phyloP scores from a whole-genome alignment of 192 early-diverging fungal genomes.

The Umbelopsis isabellina region DNA sequence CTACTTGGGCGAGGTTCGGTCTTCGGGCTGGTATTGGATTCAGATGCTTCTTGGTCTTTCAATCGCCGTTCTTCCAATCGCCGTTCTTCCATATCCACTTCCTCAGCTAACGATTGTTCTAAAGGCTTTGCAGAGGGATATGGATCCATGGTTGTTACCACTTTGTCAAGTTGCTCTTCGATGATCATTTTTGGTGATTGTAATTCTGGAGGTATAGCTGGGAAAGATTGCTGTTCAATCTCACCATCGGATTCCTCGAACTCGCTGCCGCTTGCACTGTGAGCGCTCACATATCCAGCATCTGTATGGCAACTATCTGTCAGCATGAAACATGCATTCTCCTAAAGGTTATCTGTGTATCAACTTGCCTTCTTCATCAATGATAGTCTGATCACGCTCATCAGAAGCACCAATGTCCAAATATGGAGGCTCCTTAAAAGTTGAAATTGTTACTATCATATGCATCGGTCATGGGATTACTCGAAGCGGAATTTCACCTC shows the following conservation, averaged over 20 bases:
- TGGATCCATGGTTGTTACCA: constrained; percentile 34
- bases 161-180: constrained; percentile 42
- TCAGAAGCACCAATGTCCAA: constrained; percentile 38
- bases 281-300: constrained; percentile 73
- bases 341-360: background rate
- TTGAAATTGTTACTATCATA: constrained; percentile 1
- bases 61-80: constrained; percentile 14
- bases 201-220: constrained; percentile 27
- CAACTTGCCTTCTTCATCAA: constrained; percentile 10
- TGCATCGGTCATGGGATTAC: constrained; percentile 10
- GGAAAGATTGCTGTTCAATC: constrained; percentile 19
- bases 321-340: background rate
- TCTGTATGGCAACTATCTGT: constrained; percentile 7
- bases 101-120: constrained; percentile 3
- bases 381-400: constrained; percentile 14
- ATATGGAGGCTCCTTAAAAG: constrained; percentile 35
- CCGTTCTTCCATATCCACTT: constrained; percentile 17
- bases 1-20: background rate
- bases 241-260: constrained; percentile 43
- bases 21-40: background rate
- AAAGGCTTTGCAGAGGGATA: constrained; percentile 10
- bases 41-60: background rate
- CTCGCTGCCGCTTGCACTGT: constrained; percentile 63
- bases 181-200: constrained; percentile 40
- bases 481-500: constrained; percentile 30